Conservation (phyloP, 2,329 filamentous ascomycete genomes). For the Cladosporium colombiae region DNA sequence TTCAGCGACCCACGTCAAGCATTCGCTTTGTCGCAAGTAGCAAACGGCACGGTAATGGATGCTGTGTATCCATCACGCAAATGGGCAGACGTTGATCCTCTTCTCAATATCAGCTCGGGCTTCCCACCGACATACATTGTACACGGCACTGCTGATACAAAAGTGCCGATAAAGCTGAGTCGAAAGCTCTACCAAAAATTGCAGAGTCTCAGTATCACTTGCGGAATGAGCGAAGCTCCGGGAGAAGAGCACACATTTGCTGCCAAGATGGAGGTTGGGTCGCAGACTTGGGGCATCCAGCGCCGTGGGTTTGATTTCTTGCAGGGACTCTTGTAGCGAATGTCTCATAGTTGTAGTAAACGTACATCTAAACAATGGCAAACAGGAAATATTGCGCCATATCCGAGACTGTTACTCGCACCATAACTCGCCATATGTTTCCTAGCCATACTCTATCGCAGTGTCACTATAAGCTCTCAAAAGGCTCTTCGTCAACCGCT, state of each 20-base stretch:
- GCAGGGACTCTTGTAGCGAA: not conserved
- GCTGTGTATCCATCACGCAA: not conserved
- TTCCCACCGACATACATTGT: not conserved
- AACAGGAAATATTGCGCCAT: not conserved
- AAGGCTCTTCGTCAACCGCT: slow-evolving; percentile 19
- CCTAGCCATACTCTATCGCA: not conserved
- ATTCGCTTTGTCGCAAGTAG: not conserved
- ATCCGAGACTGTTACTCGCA: not conserved
- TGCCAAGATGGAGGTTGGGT: not conserved
- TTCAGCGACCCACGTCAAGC: slow-evolving; percentile 21
- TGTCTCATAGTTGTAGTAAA: not conserved
- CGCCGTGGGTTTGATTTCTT: not conserved
- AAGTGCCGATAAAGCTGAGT: not conserved
- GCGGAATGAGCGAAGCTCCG: not conserved
- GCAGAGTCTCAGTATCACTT: not conserved
- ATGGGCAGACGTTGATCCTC: not conserved
- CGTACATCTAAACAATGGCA: not conserved
- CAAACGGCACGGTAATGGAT: not conserved
- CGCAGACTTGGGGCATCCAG: not conserved
- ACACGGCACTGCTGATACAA: slow-evolving; percentile 1
- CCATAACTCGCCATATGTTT: not conserved
- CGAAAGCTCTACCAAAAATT: not conserved
- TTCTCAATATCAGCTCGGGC: not conserved
- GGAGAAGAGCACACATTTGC: not conserved
- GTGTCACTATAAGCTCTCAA: not conserved